Evolutionary conservation across 345 rosid genomes (phyloP).

Genomic region (Clarkia xantiana): DNA sequence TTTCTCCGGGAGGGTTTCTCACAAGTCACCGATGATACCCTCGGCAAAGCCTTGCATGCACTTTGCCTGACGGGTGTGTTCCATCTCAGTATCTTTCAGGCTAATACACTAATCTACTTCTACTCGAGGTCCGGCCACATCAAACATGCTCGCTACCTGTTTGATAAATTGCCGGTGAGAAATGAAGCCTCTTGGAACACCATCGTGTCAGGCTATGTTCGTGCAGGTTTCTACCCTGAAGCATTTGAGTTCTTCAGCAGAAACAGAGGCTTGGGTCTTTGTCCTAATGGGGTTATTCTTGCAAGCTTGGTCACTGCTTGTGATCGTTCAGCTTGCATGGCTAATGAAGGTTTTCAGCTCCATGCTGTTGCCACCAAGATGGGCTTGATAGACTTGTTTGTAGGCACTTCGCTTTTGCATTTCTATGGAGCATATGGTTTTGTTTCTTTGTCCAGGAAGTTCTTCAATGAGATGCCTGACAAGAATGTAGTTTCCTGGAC

Average conservation of each 20-base stretch:
- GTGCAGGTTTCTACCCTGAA: conserved; percentile 29
- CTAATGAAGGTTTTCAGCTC: conserved; percentile 50
- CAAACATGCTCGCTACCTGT: conserved; percentile 42
- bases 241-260: conserved; percentile 29
- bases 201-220: conserved; percentile 58
- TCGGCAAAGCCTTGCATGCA: conserved; percentile 63
- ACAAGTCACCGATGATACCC: conserved; percentile 30
- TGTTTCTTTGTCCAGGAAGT: conserved; percentile 32
- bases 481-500: conserved; percentile 88
- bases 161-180: conserved; percentile 53
- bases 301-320: conserved; percentile 72
- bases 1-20: conserved; percentile 69
- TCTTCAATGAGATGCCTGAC: conserved; percentile 73
- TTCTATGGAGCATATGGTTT: conserved; percentile 48
- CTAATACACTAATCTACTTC: conserved; percentile 58
- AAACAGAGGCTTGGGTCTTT: conserved; percentile 27
- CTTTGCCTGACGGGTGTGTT: conserved; percentile 46
- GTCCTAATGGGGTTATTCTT: conserved; percentile 44
- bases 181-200: conserved; percentile 80
- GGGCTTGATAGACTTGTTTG: conserved; percentile 65
- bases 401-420: conserved; percentile 70
- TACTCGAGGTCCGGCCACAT: conserved; percentile 40
- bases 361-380: conserved; percentile 42
- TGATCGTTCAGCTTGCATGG: conserved; percentile 48
- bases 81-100: conserved; percentile 26